A percentile compares a stretch with the other conserved stretches of the same genome.
phyloP scores from a whole-genome alignment of 371 early-diverging fungal genomes.

The Mucor mucedo region DNA sequence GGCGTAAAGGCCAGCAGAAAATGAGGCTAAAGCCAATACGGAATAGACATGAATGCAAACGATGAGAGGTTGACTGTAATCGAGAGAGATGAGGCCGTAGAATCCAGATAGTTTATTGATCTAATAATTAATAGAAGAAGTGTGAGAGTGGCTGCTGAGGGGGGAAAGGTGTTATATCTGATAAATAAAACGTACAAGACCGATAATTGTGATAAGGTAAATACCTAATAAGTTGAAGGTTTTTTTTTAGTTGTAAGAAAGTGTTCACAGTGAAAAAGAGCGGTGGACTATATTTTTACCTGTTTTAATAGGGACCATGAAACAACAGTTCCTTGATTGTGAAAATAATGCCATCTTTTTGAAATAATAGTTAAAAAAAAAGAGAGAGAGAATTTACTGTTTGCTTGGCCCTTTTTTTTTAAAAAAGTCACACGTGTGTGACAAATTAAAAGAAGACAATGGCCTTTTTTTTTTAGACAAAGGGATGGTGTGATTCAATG shows the following conservation, averaged over 20 bases:
- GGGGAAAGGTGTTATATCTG: neutral
- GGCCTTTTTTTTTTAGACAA: too few species aligned
- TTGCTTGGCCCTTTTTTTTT: too few species aligned
- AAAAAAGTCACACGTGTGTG: too few species aligned
- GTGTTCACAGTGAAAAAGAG: too few species aligned
- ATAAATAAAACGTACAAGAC: slow-evolving; percentile 19
- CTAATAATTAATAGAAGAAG: slow-evolving; percentile 10
- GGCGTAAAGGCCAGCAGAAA: slow-evolving; percentile 27
- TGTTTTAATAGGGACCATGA: slow-evolving; percentile 13
- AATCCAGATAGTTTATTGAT: slow-evolving; percentile 40
- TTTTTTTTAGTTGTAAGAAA: too few species aligned
- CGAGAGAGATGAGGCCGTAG: slow-evolving; percentile 33
- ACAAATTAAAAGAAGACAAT: too few species aligned
- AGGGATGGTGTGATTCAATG: too few species aligned
- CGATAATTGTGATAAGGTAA: slow-evolving; percentile 29
- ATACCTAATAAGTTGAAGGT: slow-evolving; percentile 11
- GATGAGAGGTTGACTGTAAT: slow-evolving; percentile 20
- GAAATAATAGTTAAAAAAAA: too few species aligned
- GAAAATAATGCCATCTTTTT: slow-evolving; percentile 10
- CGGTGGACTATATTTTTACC: neutral
- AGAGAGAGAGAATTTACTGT: too few species aligned
- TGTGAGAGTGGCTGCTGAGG: neutral
- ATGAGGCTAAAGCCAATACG: slow-evolving; percentile 24
- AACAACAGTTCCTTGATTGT: slow-evolving; percentile 16
- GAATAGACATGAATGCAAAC: slow-evolving; percentile 32